phyloP scores from a whole-genome alignment of 164 flowering plant genomes.

The Berberis thunbergii region DNA sequence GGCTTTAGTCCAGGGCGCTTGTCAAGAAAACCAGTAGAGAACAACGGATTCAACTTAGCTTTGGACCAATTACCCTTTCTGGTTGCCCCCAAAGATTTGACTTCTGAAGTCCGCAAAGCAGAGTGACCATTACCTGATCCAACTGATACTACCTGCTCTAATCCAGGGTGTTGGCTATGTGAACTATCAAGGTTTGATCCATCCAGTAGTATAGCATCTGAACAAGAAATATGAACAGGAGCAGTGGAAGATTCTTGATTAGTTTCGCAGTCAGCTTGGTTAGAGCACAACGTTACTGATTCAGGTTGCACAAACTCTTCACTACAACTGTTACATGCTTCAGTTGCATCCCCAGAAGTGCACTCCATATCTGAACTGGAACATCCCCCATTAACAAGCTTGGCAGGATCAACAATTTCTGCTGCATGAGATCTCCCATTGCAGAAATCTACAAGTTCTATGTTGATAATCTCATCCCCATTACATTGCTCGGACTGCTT shows the following conservation, averaged over 20 bases:
- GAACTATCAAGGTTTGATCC: background rate
- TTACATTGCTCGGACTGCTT: too few relatives aligned
- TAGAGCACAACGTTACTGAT: background rate
- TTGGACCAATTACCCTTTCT: conserved; percentile 1
- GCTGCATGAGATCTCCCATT: background rate
- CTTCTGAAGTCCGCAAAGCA: background rate
- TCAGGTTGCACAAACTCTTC: background rate
- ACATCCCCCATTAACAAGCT: background rate
- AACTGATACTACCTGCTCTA: background rate
- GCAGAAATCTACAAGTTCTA: background rate
- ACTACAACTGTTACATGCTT: background rate
- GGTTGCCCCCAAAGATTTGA: background rate
- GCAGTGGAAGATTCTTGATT: background rate
- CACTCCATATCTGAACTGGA: conserved; percentile 1
- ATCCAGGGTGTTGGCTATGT: background rate
- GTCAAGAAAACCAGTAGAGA: conserved; percentile 29
- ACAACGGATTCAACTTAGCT: conserved; percentile 22
- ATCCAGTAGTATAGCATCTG: background rate
- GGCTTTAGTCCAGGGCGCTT: conserved; percentile 12
- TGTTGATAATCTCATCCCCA: too few relatives aligned
- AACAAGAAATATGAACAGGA: background rate
- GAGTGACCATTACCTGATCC: background rate
- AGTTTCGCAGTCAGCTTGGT: background rate
- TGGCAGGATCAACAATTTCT: background rate
- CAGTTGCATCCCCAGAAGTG: background rate